phyloP scores from a whole-genome alignment of 768 basidiomycete genomes.

The Xerocomus potaroensis region DNA sequence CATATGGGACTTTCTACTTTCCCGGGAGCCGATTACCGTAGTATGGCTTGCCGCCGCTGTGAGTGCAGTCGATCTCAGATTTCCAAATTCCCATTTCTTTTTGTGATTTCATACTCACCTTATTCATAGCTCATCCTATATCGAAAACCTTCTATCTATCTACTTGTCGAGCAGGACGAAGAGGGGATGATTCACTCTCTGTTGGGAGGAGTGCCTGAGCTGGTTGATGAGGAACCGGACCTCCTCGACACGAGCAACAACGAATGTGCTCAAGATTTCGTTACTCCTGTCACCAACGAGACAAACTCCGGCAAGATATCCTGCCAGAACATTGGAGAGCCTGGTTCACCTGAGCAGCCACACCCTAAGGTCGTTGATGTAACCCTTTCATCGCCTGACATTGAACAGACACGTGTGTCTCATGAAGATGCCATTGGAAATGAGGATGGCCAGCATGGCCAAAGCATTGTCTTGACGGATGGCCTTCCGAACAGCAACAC shows the following conservation, averaged over 20 bases:
- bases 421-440: background rate
- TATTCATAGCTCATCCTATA: conserved; percentile 60
- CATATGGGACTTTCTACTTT: conserved; percentile 85
- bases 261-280: background rate
- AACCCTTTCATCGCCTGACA: background rate
- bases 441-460: background rate
- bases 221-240: conserved; percentile 28
- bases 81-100: background rate
- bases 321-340: background rate
- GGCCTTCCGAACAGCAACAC: background rate
- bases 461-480: background rate
- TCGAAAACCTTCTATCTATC: conserved; percentile 62
- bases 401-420: background rate
- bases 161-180: conserved; percentile 63
- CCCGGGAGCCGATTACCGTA: conserved; percentile 72
- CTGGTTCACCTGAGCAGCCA: background rate
- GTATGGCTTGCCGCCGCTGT: conserved; percentile 86
- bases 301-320: background rate
- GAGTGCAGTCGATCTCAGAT: conserved; percentile 28
- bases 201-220: conserved; percentile 58
- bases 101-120: conserved; percentile 1
- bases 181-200: conserved; percentile 81
- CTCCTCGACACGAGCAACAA: background rate
- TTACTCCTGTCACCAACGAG: background rate
- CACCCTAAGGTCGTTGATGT: background rate